Conservation (phyloP, 2,329 filamentous ascomycete genomes). For the Talaromyces sp. region DNA sequence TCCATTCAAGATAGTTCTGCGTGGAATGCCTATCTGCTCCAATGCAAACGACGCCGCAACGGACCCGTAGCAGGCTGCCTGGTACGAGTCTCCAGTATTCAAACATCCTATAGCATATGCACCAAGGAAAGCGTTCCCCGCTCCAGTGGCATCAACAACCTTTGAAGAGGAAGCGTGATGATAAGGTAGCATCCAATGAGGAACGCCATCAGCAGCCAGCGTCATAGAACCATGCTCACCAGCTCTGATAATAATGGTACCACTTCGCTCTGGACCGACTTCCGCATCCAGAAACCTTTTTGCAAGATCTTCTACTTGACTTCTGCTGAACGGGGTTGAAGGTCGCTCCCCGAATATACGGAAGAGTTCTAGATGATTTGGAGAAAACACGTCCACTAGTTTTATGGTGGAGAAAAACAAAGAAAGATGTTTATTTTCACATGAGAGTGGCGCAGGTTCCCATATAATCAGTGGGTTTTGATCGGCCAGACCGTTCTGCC, state of each 20-base stretch:
- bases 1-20: background rate
- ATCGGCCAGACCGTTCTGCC: background rate
- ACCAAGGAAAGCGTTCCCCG: slow-evolving; percentile 40
- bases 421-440: background rate
- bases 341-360: background rate
- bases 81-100: slow-evolving; percentile 23
- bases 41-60: slow-evolving; percentile 36
- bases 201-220: background rate
- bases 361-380: background rate
- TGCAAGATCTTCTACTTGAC: background rate
- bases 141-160: slow-evolving; percentile 39
- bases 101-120: slow-evolving; percentile 32
- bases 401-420: background rate
- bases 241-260: background rate
- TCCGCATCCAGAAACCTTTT: background rate
- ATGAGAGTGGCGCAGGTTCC: background rate
- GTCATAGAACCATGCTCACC: background rate
- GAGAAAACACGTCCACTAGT: background rate
- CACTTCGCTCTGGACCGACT: background rate
- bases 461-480: background rate
- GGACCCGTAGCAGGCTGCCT: slow-evolving; percentile 33
- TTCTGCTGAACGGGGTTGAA: background rate
- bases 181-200: background rate
- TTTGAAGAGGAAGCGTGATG: slow-evolving; percentile 6
- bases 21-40: slow-evolving; percentile 16